Conservation (phyloP, 1,284 basidiomycete genomes). For the Apiotrichum montevideense region DNA sequence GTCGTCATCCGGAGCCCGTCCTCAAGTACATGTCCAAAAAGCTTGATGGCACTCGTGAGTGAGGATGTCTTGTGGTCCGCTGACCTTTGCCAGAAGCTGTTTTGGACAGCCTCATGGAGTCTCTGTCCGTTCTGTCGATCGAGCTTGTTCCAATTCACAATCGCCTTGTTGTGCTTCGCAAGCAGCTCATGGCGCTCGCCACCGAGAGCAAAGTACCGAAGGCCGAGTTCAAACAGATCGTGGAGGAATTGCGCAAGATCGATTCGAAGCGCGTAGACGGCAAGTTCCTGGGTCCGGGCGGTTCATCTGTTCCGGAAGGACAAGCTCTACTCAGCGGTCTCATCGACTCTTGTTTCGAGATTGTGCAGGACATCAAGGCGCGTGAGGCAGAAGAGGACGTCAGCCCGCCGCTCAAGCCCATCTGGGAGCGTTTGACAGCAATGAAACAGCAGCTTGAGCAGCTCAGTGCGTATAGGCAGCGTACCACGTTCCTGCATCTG, state of each 20-base stretch:
- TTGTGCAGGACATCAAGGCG: slow-evolving; percentile 91
- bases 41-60: slow-evolving; percentile 82
- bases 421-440: slow-evolving; percentile 84
- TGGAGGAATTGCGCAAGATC: slow-evolving; percentile 91
- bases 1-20: slow-evolving; percentile 78
- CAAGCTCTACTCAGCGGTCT: slow-evolving; percentile 72
- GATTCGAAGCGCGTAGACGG: slow-evolving; percentile 95
- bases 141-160: slow-evolving; percentile 87
- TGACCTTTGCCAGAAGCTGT: slow-evolving; percentile 57
- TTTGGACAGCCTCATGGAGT: slow-evolving; percentile 69
- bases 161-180: slow-evolving; percentile 76
- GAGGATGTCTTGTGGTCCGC: too few relatives aligned
- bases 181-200: slow-evolving; percentile 81
- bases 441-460: slow-evolving; percentile 56
- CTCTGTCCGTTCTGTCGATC: slow-evolving; percentile 72
- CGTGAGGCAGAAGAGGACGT: slow-evolving; percentile 89
- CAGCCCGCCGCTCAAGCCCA: slow-evolving; percentile 78
- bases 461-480: slow-evolving; percentile 28
- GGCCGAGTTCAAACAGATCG: slow-evolving; percentile 78
- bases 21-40: slow-evolving; percentile 86
- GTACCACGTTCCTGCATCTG: not conserved
- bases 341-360: slow-evolving; percentile 94
- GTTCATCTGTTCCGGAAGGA: slow-evolving; percentile 75
- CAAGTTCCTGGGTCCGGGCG: slow-evolving; percentile 89
- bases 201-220: slow-evolving; percentile 79